A percentile compares a stretch with the other conserved stretches of the same genome.
phyloP scores from a whole-genome alignment of 1,139 yeast species.

The Geotrichum reessii region DNA sequence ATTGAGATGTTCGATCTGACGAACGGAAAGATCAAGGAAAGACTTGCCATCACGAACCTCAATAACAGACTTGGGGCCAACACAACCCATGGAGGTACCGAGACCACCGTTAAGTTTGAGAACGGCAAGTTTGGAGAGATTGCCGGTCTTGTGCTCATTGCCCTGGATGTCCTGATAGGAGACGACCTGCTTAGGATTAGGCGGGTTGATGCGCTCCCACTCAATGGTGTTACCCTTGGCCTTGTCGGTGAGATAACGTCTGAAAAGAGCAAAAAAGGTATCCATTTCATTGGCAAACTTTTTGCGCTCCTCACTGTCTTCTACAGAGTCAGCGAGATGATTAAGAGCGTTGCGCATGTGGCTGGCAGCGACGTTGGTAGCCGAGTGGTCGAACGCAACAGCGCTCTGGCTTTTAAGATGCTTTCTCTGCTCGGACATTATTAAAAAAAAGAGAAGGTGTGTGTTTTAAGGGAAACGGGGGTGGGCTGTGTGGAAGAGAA shows the following conservation, averaged over 20 bases:
- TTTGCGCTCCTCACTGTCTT: conserved; percentile 48
- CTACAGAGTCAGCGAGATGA: conserved; percentile 74
- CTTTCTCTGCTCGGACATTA: conserved; percentile 12
- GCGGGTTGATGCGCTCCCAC: conserved; percentile 96
- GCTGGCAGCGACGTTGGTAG: conserved; percentile 93
- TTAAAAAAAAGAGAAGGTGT: too few relatives aligned
- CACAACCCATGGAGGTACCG: conserved; percentile 99
- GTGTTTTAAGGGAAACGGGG: background rate
- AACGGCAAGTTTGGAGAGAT: conserved; percentile 83
- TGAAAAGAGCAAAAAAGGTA: conserved; percentile 84
- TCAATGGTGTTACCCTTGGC: conserved; percentile 80
- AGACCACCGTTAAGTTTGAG: conserved; percentile 95
- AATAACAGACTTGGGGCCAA: conserved; percentile 95
- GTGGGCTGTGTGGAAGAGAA: background rate
- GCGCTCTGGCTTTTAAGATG: conserved; percentile 21
- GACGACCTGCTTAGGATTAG: conserved; percentile 81
- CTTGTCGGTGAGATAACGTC: conserved; percentile 86
- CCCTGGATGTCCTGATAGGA: conserved; percentile 47
- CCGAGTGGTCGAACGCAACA: conserved; percentile 83
- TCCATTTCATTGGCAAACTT: conserved; percentile 91
- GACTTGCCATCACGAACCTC: conserved; percentile 98
- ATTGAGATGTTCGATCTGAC: conserved; percentile 94
- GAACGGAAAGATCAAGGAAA: conserved; percentile 86
- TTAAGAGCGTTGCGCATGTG: conserved; percentile 97
- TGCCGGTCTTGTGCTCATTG: conserved; percentile 40